Base-by-base conservation (phyloP, 352 stramenopile species). In the Phytophthora multivora region DNA sequence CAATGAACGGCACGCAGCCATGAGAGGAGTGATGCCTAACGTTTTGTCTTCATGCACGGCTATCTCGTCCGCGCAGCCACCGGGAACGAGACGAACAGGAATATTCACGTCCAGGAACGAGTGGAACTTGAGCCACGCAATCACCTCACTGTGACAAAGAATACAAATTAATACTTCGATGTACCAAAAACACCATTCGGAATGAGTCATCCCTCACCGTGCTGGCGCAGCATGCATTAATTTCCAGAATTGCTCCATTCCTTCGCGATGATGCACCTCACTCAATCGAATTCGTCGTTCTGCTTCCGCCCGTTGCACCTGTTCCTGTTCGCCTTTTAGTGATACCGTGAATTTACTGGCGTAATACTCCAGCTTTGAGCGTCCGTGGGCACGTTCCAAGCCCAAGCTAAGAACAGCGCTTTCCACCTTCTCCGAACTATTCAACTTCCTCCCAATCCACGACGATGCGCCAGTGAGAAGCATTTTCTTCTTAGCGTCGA, bases 41-140 rank as follows among this genome's bases (percentile, higher is more conserved):
- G 39, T 66, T 61, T 26, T 65, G 30, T 73, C 64, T 51, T 69
- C 59, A 5, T 54, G 47, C 59, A 66, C 18, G 15, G 21, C 10
- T 59, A 66, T 35, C 12, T 41, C 6, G 26, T 63, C 18, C 3
- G 6, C 28, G n/a, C 18, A 57, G 15, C 7, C 26, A 1, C 15
- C 41, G 13, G 10, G 11, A 53, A 41, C 36, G 18, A 75, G 41
- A 3, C 46, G 59, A 0, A 90, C 75, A 0, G 81, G 74, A 1
- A 91, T 45, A 42, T 94, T 91, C 30, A 94, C 69, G 43, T 92
- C 86, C 33, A 71, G 41, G 51, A 94, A 92, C 4, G 60, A 65
- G 35, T 90, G 78, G 5, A 80, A 61, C 23, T 78, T 82, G 16
- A 94, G 60, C 76, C 84, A 89, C 7, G 77, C 55, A 9, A 89